These are phyloP conservation scores for Fusarium sp. DNA, from an alignment of 2,329 filamentous ascomycete species.

Conservation along the genomic window DNA sequence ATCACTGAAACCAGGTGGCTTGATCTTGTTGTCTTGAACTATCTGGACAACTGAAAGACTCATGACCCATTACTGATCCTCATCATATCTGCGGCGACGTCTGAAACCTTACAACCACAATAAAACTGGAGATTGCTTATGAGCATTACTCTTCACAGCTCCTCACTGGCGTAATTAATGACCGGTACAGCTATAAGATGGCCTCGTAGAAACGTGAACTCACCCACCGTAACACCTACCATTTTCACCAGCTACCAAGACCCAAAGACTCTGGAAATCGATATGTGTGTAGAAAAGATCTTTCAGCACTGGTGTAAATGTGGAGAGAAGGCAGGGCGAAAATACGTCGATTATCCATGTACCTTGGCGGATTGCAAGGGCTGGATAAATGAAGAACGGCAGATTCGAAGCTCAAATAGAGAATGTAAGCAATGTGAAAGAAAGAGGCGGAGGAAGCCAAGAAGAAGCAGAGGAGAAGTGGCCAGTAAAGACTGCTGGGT, in stretches of 20 bases:
- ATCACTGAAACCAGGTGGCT: too few species aligned
- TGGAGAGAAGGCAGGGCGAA: neutral
- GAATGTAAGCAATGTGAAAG: neutral
- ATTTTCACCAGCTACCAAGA: too few species aligned
- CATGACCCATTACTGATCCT: fast-evolving
- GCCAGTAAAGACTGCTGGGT: too few species aligned
- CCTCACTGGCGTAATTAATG: fast-evolving
- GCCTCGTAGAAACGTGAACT: neutral
- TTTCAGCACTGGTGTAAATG: neutral
- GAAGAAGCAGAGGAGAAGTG: neutral
- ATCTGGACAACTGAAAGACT: too few species aligned
- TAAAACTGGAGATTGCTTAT: fast-evolving
- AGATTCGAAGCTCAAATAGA: neutral
- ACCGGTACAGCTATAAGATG: neutral
- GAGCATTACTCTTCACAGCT: too few species aligned
- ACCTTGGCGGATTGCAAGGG: neutral
- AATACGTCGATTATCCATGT: neutral
- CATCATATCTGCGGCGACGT: fast-evolving
- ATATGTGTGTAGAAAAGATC: neutral
- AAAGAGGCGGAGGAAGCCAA: neutral
- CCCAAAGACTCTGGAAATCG: fast-evolving
- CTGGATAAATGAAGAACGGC: neutral
- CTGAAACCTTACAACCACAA: too few species aligned
- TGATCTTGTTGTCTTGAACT: too few species aligned
- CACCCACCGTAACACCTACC: fast-evolving